Evolutionary conservation across 2,329 filamentous ascomycete species (phyloP).

Genomic region (Amphichorda felina): DNA sequence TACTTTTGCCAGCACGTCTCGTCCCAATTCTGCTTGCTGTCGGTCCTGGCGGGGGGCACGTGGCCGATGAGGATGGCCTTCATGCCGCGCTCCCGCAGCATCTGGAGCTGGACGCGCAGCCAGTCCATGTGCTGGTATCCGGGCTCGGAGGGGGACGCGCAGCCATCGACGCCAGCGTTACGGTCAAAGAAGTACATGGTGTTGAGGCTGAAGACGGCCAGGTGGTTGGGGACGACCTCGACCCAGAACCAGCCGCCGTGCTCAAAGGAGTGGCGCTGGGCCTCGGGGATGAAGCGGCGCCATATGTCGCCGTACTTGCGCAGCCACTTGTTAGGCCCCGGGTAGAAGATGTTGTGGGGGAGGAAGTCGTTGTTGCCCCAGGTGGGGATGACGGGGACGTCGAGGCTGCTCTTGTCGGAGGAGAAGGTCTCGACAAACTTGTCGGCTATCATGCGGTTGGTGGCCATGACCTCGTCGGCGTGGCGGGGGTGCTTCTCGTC

Average conservation of each 20-base stretch:
- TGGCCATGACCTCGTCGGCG: constrained; percentile 59
- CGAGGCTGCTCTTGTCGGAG: constrained; percentile 41
- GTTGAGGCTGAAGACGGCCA: constrained; percentile 90
- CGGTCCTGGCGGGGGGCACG: constrained; percentile 79
- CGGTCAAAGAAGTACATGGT: constrained; percentile 93
- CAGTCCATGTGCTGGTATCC: constrained; percentile 95
- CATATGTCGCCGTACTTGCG: constrained; percentile 67
- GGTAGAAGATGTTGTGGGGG: constrained; percentile 84
- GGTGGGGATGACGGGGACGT: constrained; percentile 75
- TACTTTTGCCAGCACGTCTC: constrained; percentile 99
- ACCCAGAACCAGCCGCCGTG: constrained; percentile 91
- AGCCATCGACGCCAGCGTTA: constrained; percentile 90
- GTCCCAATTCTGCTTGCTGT: constrained; percentile 81
- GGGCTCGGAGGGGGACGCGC: constrained; percentile 64
- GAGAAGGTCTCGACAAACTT: constrained; percentile 68
- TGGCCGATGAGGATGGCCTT: constrained; percentile 93
- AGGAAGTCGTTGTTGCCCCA: constrained; percentile 97
- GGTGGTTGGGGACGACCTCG: constrained; percentile 75
- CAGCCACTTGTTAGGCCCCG: constrained; percentile 82
- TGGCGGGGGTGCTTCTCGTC: constrained; percentile 71
- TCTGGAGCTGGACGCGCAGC: constrained; percentile 79
- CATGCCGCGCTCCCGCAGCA: constrained; percentile 72
- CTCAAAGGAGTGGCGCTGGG: constrained; percentile 80
- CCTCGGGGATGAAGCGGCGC: constrained; percentile 80
- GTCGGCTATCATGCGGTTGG: constrained; percentile 64